Percentiles rank a stretch among this genome's conserved stretches.
Evolutionary conservation across 2,329 filamentous ascomycete species (phyloP).

Genomic region (Xylariaceae sp.): DNA sequence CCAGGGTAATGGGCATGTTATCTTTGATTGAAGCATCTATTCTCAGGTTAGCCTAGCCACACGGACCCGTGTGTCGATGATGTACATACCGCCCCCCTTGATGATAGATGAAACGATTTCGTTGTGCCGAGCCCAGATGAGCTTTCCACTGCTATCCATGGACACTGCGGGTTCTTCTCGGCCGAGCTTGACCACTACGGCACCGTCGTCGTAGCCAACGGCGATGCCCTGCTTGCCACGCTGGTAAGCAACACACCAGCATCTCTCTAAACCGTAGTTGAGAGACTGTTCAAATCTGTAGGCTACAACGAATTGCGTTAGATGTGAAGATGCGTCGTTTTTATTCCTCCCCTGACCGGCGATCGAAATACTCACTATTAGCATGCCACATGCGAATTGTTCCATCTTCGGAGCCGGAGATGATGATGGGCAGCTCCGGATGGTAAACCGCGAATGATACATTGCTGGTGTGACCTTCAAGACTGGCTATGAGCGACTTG

Average conservation of each 20-base stretch:
- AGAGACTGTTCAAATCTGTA: constrained; percentile 94
- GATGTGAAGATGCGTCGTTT: neutral
- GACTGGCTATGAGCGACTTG: constrained; percentile 91
- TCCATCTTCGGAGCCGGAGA: constrained; percentile 95
- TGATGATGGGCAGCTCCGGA: constrained; percentile 92
- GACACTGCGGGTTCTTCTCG: constrained; percentile 95
- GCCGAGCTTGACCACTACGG: constrained; percentile 96
- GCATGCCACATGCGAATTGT: constrained; percentile 98
- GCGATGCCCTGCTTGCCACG: constrained; percentile 91
- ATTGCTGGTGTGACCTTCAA: constrained; percentile 96
- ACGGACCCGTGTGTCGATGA: neutral
- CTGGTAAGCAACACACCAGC: constrained; percentile 97
- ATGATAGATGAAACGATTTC: constrained; percentile 94
- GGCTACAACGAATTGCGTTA: constrained; percentile 34
- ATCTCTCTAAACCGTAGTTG: constrained; percentile 91
- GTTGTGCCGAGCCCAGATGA: constrained; percentile 93
- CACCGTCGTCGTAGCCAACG: constrained; percentile 95
- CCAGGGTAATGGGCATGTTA: constrained; percentile 76
- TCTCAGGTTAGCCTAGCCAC: constrained; percentile 27
- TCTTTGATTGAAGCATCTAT: constrained; percentile 78
- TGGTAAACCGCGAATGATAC: constrained; percentile 98
- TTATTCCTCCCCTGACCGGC: neutral
- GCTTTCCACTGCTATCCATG: constrained; percentile 93
- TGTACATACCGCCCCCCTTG: constrained; percentile 66
- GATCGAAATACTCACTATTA: constrained; percentile 51